phyloP scores from a whole-genome alignment of 176 grass and related monocot species.

The Zea luxurians region DNA sequence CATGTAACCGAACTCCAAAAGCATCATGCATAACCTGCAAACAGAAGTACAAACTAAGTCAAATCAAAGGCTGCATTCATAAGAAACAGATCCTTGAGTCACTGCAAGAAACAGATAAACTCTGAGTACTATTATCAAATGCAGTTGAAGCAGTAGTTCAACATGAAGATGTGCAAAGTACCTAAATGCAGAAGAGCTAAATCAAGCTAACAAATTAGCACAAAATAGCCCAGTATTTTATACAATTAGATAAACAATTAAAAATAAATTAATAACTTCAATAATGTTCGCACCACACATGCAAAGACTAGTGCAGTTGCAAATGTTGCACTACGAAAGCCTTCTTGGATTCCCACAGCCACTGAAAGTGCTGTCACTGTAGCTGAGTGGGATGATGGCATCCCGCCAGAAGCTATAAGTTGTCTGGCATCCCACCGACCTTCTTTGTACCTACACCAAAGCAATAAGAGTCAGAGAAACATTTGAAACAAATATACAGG shows the following conservation, averaged over 20 bases:
- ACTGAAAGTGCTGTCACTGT: constrained; percentile 88
- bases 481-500: too few species aligned
- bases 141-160: background rate
- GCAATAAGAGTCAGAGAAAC: background rate
- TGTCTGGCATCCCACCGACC: constrained; percentile 83
- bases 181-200: background rate
- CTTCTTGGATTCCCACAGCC: constrained; percentile 83
- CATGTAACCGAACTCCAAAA: constrained; percentile 89
- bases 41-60: constrained; percentile 24
- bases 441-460: constrained; percentile 77
- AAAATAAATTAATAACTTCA: constrained; percentile 10
- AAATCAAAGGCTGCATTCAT: constrained; percentile 24
- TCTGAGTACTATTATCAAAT: background rate
- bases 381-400: constrained; percentile 97
- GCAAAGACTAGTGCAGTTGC: constrained; percentile 77
- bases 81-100: constrained; percentile 1
- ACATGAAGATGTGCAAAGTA: constrained; percentile 14
- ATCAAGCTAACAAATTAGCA: background rate
- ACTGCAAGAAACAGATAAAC: background rate
- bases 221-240: background rate
- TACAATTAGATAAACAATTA: constrained; percentile 19
- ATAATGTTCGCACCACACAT: constrained; percentile 56
- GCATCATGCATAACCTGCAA: constrained; percentile 94
- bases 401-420: constrained; percentile 89
- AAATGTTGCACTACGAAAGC: constrained; percentile 68